Conservation (phyloP, 768 basidiomycete genomes). For the Mycena albidolilacea region DNA sequence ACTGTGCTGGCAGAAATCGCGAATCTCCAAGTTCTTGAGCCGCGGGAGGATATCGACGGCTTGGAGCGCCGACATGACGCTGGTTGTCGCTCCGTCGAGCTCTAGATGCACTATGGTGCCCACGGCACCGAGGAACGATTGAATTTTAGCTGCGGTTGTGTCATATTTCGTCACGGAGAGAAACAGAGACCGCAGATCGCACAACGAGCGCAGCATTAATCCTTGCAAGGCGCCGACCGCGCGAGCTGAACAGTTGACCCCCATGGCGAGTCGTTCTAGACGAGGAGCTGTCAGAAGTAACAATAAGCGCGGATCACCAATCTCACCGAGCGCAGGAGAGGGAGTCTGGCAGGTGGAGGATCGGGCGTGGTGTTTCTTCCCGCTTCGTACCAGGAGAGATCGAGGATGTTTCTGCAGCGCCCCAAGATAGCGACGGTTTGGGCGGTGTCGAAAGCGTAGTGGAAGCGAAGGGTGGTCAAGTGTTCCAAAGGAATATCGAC, state of each 20-base stretch:
- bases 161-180: background rate
- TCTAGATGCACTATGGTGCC: background rate
- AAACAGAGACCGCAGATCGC: slow-evolving; percentile 8
- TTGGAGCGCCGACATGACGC: background rate
- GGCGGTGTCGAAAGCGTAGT: background rate
- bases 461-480: background rate
- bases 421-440: background rate
- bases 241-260: no score
- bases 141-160: background rate
- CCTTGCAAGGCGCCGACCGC: background rate
- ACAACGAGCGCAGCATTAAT: background rate
- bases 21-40: background rate
- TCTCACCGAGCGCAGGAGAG: background rate
- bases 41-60: background rate
- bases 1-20: no score
- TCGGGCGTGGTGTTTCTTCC: background rate
- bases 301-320: background rate
- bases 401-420: background rate
- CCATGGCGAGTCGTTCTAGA: background rate
- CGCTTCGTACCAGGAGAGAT: background rate
- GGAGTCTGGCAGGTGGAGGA: background rate
- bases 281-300: background rate
- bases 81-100: background rate
- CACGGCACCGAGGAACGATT: background rate
- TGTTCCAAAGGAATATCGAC: background rate